phyloP scores from a whole-genome alignment of 2,329 filamentous ascomycete genomes.

The Diaporthe longicolla region DNA sequence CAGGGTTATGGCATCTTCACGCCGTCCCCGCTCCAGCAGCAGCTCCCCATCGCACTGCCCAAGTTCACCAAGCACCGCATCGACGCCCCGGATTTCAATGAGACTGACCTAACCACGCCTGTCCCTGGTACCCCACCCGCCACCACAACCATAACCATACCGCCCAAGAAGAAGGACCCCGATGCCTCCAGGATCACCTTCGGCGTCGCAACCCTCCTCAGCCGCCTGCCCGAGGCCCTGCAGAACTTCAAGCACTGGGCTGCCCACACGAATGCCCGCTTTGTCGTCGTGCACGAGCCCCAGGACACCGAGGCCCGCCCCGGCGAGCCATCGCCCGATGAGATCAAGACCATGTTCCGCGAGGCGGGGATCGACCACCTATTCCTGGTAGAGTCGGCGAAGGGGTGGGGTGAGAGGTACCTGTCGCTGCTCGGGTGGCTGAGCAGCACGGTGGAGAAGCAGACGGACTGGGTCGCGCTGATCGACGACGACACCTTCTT shows the following conservation, averaged over 20 bases:
- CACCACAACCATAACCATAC: slow-evolving; percentile 36
- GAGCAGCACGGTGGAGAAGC: slow-evolving; percentile 32
- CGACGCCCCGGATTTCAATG: slow-evolving; percentile 37
- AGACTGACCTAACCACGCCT: slow-evolving; percentile 29
- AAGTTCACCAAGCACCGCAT: slow-evolving; percentile 37
- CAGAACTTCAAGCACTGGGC: slow-evolving; percentile 43
- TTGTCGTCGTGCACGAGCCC: slow-evolving; percentile 42
- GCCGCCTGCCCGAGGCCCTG: slow-evolving; percentile 40
- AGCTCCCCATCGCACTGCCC: slow-evolving; percentile 40
- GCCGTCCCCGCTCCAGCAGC: slow-evolving; percentile 38
- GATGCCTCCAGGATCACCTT: slow-evolving; percentile 43
- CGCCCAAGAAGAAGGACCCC: slow-evolving; percentile 25
- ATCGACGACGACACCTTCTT: slow-evolving; percentile 64
- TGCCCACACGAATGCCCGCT: slow-evolving; percentile 40
- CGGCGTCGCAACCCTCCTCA: slow-evolving; percentile 42
- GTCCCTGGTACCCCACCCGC: slow-evolving; percentile 37
- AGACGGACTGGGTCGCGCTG: slow-evolving; percentile 56
- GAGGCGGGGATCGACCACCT: slow-evolving; percentile 36
- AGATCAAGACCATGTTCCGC: slow-evolving; percentile 33
- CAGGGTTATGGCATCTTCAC: slow-evolving; percentile 22
- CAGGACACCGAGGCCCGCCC: slow-evolving; percentile 39
- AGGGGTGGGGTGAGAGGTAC: slow-evolving; percentile 40
- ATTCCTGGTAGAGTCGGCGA: slow-evolving; percentile 31
- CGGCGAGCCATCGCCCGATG: slow-evolving; percentile 36
- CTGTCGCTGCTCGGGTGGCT: slow-evolving; percentile 37